Evolutionary conservation across 805 yeast species (phyloP).

Genomic region (Schizosaccharomyces japonicus): DNA sequence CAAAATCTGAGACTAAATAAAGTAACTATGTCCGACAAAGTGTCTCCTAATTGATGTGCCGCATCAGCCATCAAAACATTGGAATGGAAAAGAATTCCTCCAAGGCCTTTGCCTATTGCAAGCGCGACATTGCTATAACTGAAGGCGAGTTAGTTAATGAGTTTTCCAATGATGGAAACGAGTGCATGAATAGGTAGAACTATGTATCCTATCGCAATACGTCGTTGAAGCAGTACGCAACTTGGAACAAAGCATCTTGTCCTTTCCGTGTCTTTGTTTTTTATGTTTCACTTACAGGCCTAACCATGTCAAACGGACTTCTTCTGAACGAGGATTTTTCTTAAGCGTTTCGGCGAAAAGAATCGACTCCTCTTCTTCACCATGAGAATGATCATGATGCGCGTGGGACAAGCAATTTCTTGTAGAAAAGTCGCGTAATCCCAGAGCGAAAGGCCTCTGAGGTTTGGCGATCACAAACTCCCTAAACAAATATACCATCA

Average conservation of each 20-base stretch:
- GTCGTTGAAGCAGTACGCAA: no score
- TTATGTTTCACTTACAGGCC: not conserved
- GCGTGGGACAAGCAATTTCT: no score
- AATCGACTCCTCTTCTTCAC: not conserved
- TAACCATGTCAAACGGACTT: not conserved
- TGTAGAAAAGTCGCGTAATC: no score
- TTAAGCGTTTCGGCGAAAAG: not conserved
- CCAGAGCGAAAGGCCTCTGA: no score
- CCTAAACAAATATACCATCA: no score
- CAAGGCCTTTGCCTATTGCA: slow-evolving; percentile 68
- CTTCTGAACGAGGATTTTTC: not conserved
- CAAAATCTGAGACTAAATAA: slow-evolving; percentile 69
- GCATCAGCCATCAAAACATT: slow-evolving; percentile 89
- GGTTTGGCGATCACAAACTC: no score
- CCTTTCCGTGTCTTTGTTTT: no score
- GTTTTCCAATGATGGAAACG: no score
- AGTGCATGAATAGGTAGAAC: no score
- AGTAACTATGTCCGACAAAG: slow-evolving; percentile 73
- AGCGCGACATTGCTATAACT: slow-evolving; percentile 50
- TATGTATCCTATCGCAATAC: no score
- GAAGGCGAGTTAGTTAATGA: not conserved
- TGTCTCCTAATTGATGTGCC: slow-evolving; percentile 73
- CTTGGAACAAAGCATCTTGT: no score
- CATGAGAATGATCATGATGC: not conserved
- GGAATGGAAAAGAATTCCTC: slow-evolving; percentile 82